A percentile compares a stretch with the other conserved stretches of the same genome.
Evolutionary conservation across 2,329 filamentous ascomycete genomes (phyloP).

Genomic region (Arthroderma sp.): DNA sequence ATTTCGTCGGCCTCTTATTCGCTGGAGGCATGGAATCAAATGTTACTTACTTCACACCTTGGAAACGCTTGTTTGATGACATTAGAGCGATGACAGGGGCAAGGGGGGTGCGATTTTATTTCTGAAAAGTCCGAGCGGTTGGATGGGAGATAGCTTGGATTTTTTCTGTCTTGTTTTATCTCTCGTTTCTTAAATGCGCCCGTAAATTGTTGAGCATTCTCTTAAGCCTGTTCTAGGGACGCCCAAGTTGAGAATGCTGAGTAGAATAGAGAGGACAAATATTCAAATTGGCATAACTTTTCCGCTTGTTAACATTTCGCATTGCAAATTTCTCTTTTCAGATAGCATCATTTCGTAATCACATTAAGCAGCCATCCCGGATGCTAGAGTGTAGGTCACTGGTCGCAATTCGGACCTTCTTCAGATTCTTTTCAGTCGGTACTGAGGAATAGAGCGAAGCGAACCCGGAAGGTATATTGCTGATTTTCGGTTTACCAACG

Average conservation of each 20-base stretch:
- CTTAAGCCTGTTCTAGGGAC: too few species aligned
- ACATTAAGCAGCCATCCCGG: slow-evolving; percentile 38
- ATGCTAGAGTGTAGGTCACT: slow-evolving; percentile 37
- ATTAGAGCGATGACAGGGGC: neutral
- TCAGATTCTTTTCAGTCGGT: neutral
- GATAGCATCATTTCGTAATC: slow-evolving; percentile 7
- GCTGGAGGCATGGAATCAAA: neutral
- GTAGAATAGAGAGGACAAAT: too few species aligned
- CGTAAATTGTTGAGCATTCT: too few species aligned
- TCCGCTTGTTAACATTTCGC: neutral
- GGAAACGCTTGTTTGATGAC: neutral
- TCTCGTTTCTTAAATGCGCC: too few species aligned
- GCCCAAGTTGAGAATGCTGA: too few species aligned
- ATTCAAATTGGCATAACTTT: neutral
- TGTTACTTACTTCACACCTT: slow-evolving; percentile 2
- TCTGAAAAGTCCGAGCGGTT: too few species aligned
- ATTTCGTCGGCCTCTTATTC: slow-evolving; percentile 5
- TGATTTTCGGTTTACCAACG: neutral
- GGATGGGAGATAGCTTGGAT: too few species aligned
- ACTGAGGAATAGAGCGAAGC: neutral
- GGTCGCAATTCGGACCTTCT: slow-evolving; percentile 24
- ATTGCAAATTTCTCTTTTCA: neutral
- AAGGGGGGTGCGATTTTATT: neutral
- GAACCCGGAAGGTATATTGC: neutral
- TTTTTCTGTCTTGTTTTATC: too few species aligned